Conservation (phyloP, 2,329 filamentous ascomycete genomes). For the Sporothrix variecibatus region DNA sequence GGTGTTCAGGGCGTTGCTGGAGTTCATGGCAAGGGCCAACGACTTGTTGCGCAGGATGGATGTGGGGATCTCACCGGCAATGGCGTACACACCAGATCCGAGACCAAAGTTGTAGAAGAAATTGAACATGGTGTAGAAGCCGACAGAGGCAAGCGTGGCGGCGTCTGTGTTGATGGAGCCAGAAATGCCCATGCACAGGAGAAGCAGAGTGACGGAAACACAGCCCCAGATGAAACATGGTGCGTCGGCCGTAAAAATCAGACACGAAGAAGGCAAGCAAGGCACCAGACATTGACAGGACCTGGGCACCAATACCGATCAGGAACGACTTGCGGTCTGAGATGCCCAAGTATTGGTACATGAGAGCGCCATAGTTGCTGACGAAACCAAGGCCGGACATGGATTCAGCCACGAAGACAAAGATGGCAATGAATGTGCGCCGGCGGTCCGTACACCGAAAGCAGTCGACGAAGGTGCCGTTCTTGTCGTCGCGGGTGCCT, state of each 20-base stretch:
- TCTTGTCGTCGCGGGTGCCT: constrained; percentile 43
- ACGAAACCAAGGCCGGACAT: constrained; percentile 25
- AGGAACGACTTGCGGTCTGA: constrained; percentile 36
- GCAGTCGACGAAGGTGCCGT: constrained; percentile 38
- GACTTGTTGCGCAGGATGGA: constrained; percentile 34
- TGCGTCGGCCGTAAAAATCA: constrained; percentile 23
- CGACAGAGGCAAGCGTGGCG: constrained; percentile 33
- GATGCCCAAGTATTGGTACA: constrained; percentile 26
- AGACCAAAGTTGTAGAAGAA: constrained; percentile 35
- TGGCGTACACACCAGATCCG: constrained; percentile 33
- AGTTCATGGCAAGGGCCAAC: constrained; percentile 30
- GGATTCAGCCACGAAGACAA: constrained; percentile 46
- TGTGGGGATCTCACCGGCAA: constrained; percentile 34
- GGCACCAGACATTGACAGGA: constrained; percentile 44
- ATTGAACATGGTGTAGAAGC: constrained; percentile 34
- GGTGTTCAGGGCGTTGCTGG: constrained; percentile 26
- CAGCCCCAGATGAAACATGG: constrained; percentile 22
- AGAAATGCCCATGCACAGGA: constrained; percentile 33
- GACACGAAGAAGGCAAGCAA: constrained; percentile 34
- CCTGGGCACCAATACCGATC: constrained; percentile 41
- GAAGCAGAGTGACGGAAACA: constrained; percentile 37
- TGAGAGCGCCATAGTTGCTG: constrained; percentile 13
- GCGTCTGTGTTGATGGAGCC: constrained; percentile 30
- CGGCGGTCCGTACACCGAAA: constrained; percentile 40
- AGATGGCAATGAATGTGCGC: constrained; percentile 48